Conservation (phyloP, 805 yeast species). For the Metschnikowia peoriensis region DNA sequence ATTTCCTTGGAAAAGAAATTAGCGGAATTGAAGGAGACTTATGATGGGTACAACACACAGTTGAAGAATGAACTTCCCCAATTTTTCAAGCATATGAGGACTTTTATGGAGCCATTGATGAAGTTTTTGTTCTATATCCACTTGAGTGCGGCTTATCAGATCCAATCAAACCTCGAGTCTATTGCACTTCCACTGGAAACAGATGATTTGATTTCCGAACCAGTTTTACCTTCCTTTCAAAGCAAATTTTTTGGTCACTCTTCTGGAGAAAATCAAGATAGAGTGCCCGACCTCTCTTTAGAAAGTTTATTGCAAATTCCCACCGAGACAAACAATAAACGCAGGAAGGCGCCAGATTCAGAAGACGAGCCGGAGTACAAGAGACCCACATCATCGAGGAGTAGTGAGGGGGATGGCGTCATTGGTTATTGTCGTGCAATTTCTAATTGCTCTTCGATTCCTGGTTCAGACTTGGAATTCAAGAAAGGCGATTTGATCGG, state of each 20-base stretch:
- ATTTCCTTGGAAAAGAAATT: slow-evolving; percentile 27
- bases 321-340: not conserved
- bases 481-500: slow-evolving; percentile 42
- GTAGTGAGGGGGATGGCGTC: not conserved
- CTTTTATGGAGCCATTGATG: slow-evolving; percentile 31
- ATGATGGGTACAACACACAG: slow-evolving; percentile 33
- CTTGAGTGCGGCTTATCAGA: slow-evolving; percentile 33
- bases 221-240: not conserved
- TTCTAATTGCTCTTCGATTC: slow-evolving; percentile 36
- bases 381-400: not conserved
- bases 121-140: slow-evolving; percentile 37
- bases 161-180: slow-evolving; percentile 21
- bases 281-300: no score
- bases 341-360: not conserved
- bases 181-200: slow-evolving; percentile 16
- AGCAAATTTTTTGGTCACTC: not conserved
- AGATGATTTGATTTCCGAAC: no score
- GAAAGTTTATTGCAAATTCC: not conserved
- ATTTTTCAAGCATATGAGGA: slow-evolving; percentile 34
- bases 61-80: slow-evolving; percentile 49
- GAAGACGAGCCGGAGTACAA: not conserved
- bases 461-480: slow-evolving; percentile 44
- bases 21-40: slow-evolving; percentile 23
- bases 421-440: slow-evolving; percentile 35
- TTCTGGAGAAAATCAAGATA: not conserved